Conservation (phyloP, 2,329 filamentous ascomycete genomes). For the Orbilia brochopaga region DNA sequence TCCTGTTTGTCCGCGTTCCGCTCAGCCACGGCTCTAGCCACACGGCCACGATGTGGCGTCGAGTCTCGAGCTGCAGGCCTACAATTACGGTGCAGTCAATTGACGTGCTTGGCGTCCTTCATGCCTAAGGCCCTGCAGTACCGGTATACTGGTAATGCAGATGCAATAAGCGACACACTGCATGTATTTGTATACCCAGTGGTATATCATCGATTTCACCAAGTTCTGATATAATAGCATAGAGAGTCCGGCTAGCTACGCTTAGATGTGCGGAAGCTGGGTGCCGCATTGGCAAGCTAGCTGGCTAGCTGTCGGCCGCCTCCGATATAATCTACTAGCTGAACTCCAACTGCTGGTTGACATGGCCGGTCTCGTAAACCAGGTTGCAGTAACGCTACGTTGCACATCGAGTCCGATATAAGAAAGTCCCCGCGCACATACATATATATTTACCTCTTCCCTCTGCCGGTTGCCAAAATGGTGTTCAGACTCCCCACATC, state of each 20-base stretch:
- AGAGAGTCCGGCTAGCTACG: constrained; percentile 1
- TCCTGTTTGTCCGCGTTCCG: neutral
- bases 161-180: too few species aligned
- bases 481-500: too few species aligned
- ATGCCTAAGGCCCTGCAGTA: too few species aligned
- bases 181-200: too few species aligned
- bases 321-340: neutral
- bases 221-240: too few species aligned
- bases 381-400: neutral
- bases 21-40: neutral
- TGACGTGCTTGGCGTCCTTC: too few species aligned
- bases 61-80: too few species aligned
- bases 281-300: neutral
- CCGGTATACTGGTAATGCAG: too few species aligned
- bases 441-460: neutral
- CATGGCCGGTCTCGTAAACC: too few species aligned
- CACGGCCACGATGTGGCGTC: neutral
- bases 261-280: neutral
- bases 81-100: too few species aligned
- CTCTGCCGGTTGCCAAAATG: neutral
- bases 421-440: neutral
- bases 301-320: neutral
- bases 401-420: neutral
- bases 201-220: too few species aligned
- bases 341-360: too few species aligned